phyloP scores from a whole-genome alignment of 306 rosid genomes.

The Vachellia pachyceras region DNA sequence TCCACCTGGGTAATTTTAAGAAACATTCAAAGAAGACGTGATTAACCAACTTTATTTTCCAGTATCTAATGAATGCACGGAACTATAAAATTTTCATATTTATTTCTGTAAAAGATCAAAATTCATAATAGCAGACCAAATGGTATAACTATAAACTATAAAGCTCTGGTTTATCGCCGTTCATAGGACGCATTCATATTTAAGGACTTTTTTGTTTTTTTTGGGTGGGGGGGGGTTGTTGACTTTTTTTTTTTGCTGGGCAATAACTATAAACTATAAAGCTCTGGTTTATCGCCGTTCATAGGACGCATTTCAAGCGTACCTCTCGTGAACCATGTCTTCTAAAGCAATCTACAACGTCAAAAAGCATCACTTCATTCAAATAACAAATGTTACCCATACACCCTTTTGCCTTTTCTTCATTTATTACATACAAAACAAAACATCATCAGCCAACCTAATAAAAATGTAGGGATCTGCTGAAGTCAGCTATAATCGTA shows the following conservation, averaged over 20 bases:
- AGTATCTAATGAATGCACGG: background rate
- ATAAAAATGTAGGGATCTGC: background rate
- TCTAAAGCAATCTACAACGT: background rate
- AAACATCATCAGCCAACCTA: background rate
- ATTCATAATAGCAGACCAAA: background rate
- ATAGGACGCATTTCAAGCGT: background rate
- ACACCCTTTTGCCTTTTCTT: background rate
- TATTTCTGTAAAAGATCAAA: background rate
- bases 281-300: background rate
- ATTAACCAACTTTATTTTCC: background rate
- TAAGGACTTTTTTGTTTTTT: no score
- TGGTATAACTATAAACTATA: no score
- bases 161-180: no score
- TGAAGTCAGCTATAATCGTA: background rate
- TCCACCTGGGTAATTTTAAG: background rate
- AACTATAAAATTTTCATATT: background rate
- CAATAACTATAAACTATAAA: background rate
- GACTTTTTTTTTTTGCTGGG: background rate
- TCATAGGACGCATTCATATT: no score
- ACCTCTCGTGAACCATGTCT: slow-evolving; percentile 13
- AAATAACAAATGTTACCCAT: background rate
- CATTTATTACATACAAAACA: background rate
- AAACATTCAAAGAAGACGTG: background rate
- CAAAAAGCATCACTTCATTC: background rate
- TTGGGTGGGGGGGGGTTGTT: no score